A percentile compares a stretch with the other conserved stretches of the same genome.
These are phyloP conservation scores for Urochloa ruziziensis DNA, from an alignment of 176 grass and related monocot species.

Conservation along the genomic window DNA sequence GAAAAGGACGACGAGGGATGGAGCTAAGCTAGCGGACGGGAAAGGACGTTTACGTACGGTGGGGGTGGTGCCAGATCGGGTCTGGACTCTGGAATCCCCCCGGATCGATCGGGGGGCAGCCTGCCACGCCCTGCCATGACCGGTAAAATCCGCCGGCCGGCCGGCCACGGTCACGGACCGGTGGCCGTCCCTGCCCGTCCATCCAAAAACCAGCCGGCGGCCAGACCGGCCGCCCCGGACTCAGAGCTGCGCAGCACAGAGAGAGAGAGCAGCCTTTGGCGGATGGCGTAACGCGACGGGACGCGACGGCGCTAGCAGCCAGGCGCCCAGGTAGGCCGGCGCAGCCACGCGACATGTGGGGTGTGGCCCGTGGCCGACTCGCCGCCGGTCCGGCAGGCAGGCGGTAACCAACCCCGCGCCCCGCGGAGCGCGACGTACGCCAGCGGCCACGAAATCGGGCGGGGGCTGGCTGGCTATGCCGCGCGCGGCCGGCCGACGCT, in stretches of 20 bases:
- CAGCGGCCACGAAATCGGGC: not conserved
- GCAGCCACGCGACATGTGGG: not conserved
- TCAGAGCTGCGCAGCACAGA: too few relatives aligned
- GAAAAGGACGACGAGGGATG: not conserved
- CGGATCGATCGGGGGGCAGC: not conserved
- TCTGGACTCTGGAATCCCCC: not conserved
- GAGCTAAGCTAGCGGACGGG: not conserved
- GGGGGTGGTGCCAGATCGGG: not conserved
- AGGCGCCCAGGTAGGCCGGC: not conserved
- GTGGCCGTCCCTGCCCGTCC: not conserved
- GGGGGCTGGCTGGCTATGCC: not conserved
- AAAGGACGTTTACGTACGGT: not conserved
- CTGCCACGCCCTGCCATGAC: slow-evolving; percentile 13
- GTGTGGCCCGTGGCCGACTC: not conserved
- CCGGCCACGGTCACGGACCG: slow-evolving; percentile 12
- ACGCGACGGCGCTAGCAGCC: not conserved
- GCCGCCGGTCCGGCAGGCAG: not conserved
- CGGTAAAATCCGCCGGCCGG: slow-evolving; percentile 29
- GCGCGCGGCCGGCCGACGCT: too few relatives aligned
- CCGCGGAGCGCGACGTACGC: not conserved
- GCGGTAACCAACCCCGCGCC: not conserved
- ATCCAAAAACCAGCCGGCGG: not conserved
- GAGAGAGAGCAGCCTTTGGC: too few relatives aligned
- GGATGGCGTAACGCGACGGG: slow-evolving; percentile 21
- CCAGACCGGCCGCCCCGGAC: too few relatives aligned